Percentiles rank a stretch among this genome's conserved stretches.
These are phyloP conservation scores for Talaromyces amestolkiae DNA, from an alignment of 2,329 filamentous ascomycete species.

Conservation along the genomic window DNA sequence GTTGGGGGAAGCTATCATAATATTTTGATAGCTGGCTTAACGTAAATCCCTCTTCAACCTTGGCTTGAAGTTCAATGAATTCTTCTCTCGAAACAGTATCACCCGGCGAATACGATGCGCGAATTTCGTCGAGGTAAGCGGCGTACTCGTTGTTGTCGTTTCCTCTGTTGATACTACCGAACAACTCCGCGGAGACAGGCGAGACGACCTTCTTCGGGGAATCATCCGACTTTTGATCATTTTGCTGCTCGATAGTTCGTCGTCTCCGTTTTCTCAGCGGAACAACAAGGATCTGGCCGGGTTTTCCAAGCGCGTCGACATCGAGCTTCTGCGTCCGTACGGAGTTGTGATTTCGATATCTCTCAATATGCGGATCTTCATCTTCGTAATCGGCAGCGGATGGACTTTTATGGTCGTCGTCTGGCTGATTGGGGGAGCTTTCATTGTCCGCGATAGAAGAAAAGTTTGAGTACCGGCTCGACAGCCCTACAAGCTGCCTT, in stretches of 20 bases:
- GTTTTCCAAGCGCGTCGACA: constrained; percentile 36
- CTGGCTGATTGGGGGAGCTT: background rate
- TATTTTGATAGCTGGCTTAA: constrained; percentile 34
- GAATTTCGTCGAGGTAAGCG: constrained; percentile 31
- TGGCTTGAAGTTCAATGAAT: constrained; percentile 33
- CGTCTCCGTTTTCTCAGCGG: constrained; percentile 26
- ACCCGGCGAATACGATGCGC: constrained; percentile 24
- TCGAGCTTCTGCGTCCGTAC: constrained; percentile 27
- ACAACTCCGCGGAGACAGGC: constrained; percentile 19
- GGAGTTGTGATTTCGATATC: background rate
- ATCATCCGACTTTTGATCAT: constrained; percentile 16
- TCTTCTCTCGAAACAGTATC: constrained; percentile 29
- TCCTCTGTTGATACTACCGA: constrained; percentile 25
- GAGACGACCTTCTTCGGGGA: constrained; percentile 14
- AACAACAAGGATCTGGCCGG: constrained; percentile 39
- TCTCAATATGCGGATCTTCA: constrained; percentile 3
- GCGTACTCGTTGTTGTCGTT: constrained; percentile 23
- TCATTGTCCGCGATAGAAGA: constrained; percentile 11
- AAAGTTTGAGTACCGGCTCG: constrained; percentile 9
- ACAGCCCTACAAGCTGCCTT: constrained; percentile 14
- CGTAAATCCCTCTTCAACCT: constrained; percentile 36
- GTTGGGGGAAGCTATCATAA: constrained; percentile 20
- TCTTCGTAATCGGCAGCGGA: background rate
- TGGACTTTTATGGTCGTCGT: background rate
- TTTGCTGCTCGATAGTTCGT: constrained; percentile 13